Evolutionary conservation across 345 rosid genomes (phyloP).

Genomic region (Aquilaria sinensis): DNA sequence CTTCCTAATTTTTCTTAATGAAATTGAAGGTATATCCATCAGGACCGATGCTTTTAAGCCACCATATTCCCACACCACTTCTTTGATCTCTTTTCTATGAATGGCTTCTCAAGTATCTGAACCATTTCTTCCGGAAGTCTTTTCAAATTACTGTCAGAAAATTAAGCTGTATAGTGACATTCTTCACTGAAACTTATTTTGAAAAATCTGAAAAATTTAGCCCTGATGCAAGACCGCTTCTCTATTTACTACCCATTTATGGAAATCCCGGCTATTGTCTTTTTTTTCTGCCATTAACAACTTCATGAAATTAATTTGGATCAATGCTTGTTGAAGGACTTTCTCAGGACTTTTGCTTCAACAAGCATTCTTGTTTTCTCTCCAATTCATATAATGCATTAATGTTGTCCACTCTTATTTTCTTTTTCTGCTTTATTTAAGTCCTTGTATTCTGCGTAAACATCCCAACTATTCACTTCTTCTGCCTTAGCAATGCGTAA

Average conservation of each 20-base stretch:
- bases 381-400: not conserved
- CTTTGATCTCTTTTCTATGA: not conserved
- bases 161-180: not conserved
- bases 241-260: not conserved
- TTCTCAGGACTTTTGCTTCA: not conserved
- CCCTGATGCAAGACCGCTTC: no score
- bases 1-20: not conserved
- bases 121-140: not conserved
- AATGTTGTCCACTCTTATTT: not conserved
- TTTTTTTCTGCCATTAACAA: no score
- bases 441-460: not conserved
- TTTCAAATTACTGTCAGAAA: not conserved
- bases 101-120: not conserved
- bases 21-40: not conserved
- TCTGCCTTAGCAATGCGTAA: not conserved
- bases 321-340: no score
- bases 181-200: not conserved
- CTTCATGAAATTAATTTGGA: not conserved
- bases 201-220: no score
- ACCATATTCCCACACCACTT: not conserved
- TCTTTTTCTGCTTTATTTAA: not conserved
- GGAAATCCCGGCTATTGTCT: no score
- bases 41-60: not conserved
- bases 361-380: not conserved
- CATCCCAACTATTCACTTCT: not conserved